These are phyloP conservation scores for Dioscorea cayenensis DNA, from an alignment of 116 monocot genomes.

Conservation along the genomic window DNA sequence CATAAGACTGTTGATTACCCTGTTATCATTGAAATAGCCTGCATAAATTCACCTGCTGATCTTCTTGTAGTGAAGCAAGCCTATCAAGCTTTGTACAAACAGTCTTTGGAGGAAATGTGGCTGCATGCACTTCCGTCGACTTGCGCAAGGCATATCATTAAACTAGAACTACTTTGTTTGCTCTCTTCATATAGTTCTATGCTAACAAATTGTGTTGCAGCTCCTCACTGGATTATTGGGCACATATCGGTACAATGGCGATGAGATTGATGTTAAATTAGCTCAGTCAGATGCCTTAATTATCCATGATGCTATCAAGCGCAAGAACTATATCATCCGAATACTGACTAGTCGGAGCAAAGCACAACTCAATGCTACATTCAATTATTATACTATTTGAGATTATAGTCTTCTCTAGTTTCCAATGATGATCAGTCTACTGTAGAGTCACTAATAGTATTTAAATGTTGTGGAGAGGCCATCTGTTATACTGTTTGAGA, in stretches of 20 bases:
- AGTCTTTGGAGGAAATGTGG: too few species aligned
- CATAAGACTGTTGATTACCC: too few species aligned
- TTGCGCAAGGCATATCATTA: slow-evolving; percentile 40
- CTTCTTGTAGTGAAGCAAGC: too few species aligned
- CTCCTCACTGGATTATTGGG: slow-evolving; percentile 42
- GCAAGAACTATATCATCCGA: slow-evolving; percentile 29
- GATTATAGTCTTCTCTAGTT: too few species aligned
- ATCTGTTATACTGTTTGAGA: too few species aligned
- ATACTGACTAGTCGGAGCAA: slow-evolving; percentile 62
- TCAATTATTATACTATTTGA: slow-evolving; percentile 46
- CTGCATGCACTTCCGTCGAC: slow-evolving; percentile 38
- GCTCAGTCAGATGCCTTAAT: slow-evolving; percentile 43
- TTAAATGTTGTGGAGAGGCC: too few species aligned
- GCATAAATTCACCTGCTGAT: too few species aligned
- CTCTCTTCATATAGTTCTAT: background rate
- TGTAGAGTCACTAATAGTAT: too few species aligned
- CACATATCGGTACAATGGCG: slow-evolving; percentile 48
- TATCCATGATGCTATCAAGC: slow-evolving; percentile 36
- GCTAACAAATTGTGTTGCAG: slow-evolving; percentile 8
- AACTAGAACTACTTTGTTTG: background rate
- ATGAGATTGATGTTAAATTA: slow-evolving; percentile 19
- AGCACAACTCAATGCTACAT: slow-evolving; percentile 46
- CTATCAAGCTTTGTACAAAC: too few species aligned
- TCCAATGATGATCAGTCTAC: too few species aligned
- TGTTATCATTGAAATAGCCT: too few species aligned